Evolutionary conservation across 805 yeast genomes (phyloP).

Genomic region (Tetrapisispora phaffii): DNA sequence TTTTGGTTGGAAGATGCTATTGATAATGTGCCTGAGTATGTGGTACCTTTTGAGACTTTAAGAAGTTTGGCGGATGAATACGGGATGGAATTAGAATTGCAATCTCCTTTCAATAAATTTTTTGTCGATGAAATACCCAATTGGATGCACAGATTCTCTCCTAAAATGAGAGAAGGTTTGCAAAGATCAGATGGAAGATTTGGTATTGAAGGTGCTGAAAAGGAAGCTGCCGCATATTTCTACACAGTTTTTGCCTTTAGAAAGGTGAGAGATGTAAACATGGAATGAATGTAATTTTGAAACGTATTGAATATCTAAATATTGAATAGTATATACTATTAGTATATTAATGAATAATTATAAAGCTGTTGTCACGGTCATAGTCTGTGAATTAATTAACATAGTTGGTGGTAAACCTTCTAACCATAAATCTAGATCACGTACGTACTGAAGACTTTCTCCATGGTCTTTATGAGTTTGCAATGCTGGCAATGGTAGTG

Average conservation of each 20-base stretch:
- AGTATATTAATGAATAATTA: conserved; percentile 25
- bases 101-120: conserved; percentile 70
- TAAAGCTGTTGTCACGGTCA: conserved; percentile 91
- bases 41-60: conserved; percentile 86
- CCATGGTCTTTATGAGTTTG: conserved; percentile 68
- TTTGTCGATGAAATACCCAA: conserved; percentile 71
- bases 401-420: conserved; percentile 73
- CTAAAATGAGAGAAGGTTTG: conserved; percentile 57
- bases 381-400: conserved; percentile 80
- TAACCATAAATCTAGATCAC: conserved; percentile 71
- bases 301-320: not conserved
- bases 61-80: conserved; percentile 77
- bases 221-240: conserved; percentile 79
- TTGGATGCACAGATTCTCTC: conserved; percentile 48
- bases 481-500: conserved; percentile 78
- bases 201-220: conserved; percentile 83
- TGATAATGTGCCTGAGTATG: conserved; percentile 92
- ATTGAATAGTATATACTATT: not conserved
- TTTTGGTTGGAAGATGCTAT: conserved; percentile 87
- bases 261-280: conserved; percentile 34
- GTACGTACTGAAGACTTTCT: conserved; percentile 66
- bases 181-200: conserved; percentile 67
- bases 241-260: conserved; percentile 79
- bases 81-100: conserved; percentile 60
- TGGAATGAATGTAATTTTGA: not conserved